Evolutionary conservation across 495 filamentous ascomycete species (phyloP), one percentile per base, ranked within the genome.

Genomic region (Penicillium arizonense): DNA sequence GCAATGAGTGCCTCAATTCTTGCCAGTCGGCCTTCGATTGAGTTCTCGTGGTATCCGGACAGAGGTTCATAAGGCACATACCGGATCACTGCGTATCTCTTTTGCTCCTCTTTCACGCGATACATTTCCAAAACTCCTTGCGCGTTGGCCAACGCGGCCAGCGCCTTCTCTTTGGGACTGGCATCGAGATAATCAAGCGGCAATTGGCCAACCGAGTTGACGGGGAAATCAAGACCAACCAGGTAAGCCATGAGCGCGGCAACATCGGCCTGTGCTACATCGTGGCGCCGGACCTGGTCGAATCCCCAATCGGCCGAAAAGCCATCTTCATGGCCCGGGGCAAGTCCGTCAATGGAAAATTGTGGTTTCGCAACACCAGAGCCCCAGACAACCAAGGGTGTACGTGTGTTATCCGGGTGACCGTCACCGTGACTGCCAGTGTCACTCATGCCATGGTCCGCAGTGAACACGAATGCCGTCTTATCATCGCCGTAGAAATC

Each of bases 371-470:
- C 90, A 33, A 97, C 86, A 23, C 94, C 94, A 49, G 94, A 91
- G 9, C 94, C 94, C 94, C 94, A 99, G 13, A 78, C 88, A 62
- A 99, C 88, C 9, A 99, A 75, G 10, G 94, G 94, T 20, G 94
- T 99, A 26, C 94, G 80, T 2, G 94, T 99, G 58, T 99, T 99
- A 65, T 99, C 90, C 2, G 94, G 94, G 72, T 99, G 94, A 18
- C 94, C 94, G 65, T 99, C 94, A 38, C 94, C 94, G 63, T 99
- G 94, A 55, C 90, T 96, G 11, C 94, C 94, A 87, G 88, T 96
- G 72, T 99, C 95, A 63, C 89, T 96, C 93, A 99, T 99, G 10
- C 94, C 94, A 72, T 99, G 94, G 59, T 99, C 94, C 2, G 94
- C 94, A 9, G 95, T 99, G 67, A 99, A 99, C 12, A 99, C 83